Conservation (phyloP, 2,329 filamentous ascomycete species). For the Paecilomyces variotii region DNA sequence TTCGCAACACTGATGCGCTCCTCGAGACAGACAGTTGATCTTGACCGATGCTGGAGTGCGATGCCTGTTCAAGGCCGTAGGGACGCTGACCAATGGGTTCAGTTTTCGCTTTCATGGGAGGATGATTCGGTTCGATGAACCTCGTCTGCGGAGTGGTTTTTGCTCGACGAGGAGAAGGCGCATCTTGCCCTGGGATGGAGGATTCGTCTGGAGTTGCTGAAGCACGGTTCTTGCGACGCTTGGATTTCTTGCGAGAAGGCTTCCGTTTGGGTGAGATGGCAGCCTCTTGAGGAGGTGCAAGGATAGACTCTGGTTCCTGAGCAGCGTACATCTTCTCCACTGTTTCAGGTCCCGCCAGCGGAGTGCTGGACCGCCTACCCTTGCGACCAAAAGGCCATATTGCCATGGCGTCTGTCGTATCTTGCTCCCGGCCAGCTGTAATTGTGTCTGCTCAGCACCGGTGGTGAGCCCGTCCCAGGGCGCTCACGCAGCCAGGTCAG, state of each 20-base stretch:
- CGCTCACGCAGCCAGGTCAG: conserved; percentile 1
- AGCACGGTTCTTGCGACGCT: conserved; percentile 24
- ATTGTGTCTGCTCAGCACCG: background rate
- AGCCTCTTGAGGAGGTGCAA: conserved; percentile 1
- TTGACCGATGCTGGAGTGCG: conserved; percentile 29
- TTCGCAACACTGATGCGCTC: conserved; percentile 42
- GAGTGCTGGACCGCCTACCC: conserved; percentile 58
- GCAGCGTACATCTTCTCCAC: conserved; percentile 27
- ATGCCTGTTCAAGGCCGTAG: conserved; percentile 18
- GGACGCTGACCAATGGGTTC: conserved; percentile 6
- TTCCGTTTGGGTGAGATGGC: conserved; percentile 19
- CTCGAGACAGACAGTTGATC: conserved; percentile 36
- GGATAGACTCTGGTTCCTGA: conserved; percentile 14
- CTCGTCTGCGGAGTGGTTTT: conserved; percentile 8
- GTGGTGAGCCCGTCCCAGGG: background rate
- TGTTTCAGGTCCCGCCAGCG: conserved; percentile 46
- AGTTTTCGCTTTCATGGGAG: background rate
- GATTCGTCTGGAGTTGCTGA: conserved; percentile 16
- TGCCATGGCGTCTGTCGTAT: conserved; percentile 48
- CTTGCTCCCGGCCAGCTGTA: background rate
- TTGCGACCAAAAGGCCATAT: conserved; percentile 77
- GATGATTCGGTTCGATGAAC: background rate
- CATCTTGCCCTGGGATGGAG: conserved; percentile 7
- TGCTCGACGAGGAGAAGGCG: conserved; percentile 5
- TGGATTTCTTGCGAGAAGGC: conserved; percentile 25